Evolutionary conservation across 768 basidiomycete genomes (phyloP).

Genomic region (Xerocomellus amylosporus): DNA sequence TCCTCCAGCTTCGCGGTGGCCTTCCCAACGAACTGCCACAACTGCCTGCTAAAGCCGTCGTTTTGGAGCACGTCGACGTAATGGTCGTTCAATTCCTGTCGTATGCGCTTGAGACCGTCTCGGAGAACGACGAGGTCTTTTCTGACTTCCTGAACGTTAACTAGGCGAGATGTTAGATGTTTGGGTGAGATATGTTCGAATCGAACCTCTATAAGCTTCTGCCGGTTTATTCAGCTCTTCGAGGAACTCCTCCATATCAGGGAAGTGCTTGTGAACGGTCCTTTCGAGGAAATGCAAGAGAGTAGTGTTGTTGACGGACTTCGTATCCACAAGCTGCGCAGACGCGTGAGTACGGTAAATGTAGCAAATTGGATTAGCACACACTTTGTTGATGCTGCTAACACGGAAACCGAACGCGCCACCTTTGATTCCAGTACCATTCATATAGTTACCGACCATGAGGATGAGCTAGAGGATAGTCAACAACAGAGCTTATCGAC

Average conservation of each 20-base stretch:
- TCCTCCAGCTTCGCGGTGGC: constrained; percentile 77
- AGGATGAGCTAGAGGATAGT: constrained; percentile 67
- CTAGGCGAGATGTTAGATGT: constrained; percentile 39
- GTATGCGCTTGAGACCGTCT: constrained; percentile 74
- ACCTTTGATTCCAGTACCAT: constrained; percentile 92
- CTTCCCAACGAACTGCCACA: constrained; percentile 86
- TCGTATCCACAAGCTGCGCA: constrained; percentile 89
- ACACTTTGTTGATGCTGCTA: constrained; percentile 94
- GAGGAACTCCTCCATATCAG: constrained; percentile 80
- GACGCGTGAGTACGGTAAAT: not conserved
- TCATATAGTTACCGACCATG: constrained; percentile 97
- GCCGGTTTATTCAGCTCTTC: constrained; percentile 87
- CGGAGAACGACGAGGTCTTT: constrained; percentile 71
- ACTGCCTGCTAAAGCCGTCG: constrained; percentile 83
- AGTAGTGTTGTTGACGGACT: constrained; percentile 92
- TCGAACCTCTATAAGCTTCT: constrained; percentile 85
- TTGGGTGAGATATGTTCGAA: not conserved
- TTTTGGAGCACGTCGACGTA: constrained; percentile 67
- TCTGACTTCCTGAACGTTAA: constrained; percentile 83
- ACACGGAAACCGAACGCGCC: constrained; percentile 97
- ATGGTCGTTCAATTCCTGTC: constrained; percentile 75
- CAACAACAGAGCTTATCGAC: not conserved
- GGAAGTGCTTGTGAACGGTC: constrained; percentile 85
- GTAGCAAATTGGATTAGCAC: constrained; percentile 6
- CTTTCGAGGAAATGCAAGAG: constrained; percentile 92